A percentile compares a stretch with the other conserved stretches of the same genome.
Conservation (phyloP, 495 filamentous ascomycete species). For the Usnea hakonensis region DNA sequence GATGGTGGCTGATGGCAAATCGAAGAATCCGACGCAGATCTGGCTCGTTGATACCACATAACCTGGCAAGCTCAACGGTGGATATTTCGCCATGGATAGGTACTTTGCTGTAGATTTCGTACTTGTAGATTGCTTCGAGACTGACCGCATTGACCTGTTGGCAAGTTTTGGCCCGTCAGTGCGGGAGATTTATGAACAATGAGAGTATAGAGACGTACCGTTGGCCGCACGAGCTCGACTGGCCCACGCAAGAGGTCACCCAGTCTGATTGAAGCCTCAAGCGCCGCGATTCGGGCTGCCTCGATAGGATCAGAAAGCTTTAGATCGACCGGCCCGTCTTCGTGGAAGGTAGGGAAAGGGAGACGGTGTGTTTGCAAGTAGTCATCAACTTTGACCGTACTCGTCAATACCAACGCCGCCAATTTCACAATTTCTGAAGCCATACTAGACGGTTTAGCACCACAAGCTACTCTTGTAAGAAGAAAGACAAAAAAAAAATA, state of each 20-base stretch:
- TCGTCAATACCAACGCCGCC: background rate
- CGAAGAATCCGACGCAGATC: slow-evolving; percentile 46
- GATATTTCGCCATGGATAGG: slow-evolving; percentile 36
- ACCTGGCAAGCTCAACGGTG: slow-evolving; percentile 35
- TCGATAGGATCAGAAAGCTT: background rate
- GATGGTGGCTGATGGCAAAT: slow-evolving; percentile 43
- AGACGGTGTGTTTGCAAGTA: background rate
- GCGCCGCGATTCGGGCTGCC: background rate
- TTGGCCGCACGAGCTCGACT: background rate
- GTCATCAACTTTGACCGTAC: background rate
- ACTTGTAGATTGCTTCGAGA: slow-evolving; percentile 32
- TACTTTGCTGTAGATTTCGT: slow-evolving; percentile 27
- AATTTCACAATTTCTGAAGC: slow-evolving; percentile 3
- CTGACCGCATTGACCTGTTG: slow-evolving; percentile 3
- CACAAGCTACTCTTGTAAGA: too few relatives aligned
- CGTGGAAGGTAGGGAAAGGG: background rate
- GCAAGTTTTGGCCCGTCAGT: background rate
- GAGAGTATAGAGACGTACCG: background rate
- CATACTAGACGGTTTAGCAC: background rate
- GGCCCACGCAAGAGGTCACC: background rate
- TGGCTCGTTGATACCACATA: slow-evolving; percentile 36
- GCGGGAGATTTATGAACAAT: background rate
- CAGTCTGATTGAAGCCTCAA: background rate
- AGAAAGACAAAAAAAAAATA: too few relatives aligned
- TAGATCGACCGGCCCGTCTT: background rate